Conservation (phyloP, 202 grass and related monocot genomes). For the Saccharum hybrid region DNA sequence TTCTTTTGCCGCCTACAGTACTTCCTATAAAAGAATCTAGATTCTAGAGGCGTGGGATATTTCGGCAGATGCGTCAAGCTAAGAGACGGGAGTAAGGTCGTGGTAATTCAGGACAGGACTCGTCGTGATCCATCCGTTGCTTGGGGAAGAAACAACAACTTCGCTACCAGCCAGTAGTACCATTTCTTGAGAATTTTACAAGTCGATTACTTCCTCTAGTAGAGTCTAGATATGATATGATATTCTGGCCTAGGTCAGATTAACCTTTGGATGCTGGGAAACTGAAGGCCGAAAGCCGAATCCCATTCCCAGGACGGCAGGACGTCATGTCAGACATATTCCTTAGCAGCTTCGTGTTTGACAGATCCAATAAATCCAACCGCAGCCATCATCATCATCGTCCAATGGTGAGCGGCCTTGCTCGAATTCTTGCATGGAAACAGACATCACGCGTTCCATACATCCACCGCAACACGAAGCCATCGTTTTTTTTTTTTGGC, state of each 20-base stretch:
- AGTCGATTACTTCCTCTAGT: not conserved
- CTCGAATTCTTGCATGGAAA: not conserved
- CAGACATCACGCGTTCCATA: not conserved
- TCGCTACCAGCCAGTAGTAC: not conserved
- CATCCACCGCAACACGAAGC: not conserved
- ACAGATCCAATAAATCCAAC: constrained; percentile 43
- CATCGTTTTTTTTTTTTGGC: not conserved
- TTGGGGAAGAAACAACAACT: constrained; percentile 43
- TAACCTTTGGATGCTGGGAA: not conserved
- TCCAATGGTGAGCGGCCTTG: no score
- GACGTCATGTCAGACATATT: constrained; percentile 31
- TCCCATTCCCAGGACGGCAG: not conserved
- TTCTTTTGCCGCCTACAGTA: not conserved
- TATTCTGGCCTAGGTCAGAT: not conserved
- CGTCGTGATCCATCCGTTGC: constrained; percentile 25
- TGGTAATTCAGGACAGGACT: constrained; percentile 46
- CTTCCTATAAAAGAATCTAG: not conserved
- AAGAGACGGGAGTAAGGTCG: not conserved
- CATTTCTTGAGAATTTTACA: not conserved
- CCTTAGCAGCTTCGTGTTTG: constrained; percentile 21
- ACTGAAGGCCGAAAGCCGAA: not conserved
- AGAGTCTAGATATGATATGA: not conserved
- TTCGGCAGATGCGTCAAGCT: not conserved
- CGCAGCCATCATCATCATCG: not conserved
- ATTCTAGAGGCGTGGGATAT: not conserved